A percentile compares a stretch with the other conserved stretches of the same genome.
Evolutionary conservation across 495 filamentous ascomycete genomes (phyloP).

Genomic region (Penicillium steckii): DNA sequence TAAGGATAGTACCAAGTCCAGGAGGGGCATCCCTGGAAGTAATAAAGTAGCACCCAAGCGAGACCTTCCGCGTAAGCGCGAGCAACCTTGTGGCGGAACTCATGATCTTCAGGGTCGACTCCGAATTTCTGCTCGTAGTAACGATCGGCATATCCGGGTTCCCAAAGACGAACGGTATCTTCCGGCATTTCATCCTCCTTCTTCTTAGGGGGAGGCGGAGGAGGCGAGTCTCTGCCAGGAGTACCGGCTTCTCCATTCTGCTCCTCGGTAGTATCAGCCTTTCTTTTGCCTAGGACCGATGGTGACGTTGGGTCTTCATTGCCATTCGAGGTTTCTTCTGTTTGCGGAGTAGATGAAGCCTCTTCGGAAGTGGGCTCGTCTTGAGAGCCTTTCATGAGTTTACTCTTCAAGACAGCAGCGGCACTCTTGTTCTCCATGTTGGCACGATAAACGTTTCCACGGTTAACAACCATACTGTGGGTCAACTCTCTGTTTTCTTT

Average conservation of each 20-base stretch:
- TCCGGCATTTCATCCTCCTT: constrained; percentile 60
- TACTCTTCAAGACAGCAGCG: constrained; percentile 82
- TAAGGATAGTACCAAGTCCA: constrained; percentile 99
- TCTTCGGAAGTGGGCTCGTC: constrained; percentile 20
- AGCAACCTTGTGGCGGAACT: constrained; percentile 90
- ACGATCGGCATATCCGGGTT: constrained; percentile 87
- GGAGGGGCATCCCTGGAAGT: constrained; percentile 95
- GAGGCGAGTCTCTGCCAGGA: constrained; percentile 54
- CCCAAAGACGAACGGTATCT: constrained; percentile 91
- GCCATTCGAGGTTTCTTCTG: constrained; percentile 20
- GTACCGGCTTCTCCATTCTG: constrained; percentile 56
- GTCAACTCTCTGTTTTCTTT: constrained; percentile 64
- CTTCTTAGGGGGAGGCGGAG: constrained; percentile 32
- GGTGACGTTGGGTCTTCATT: constrained; percentile 32
- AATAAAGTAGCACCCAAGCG: constrained; percentile 97
- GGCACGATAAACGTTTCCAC: constrained; percentile 67
- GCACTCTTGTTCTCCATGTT: constrained; percentile 94
- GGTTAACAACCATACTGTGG: constrained; percentile 87
- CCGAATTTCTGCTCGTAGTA: constrained; percentile 98
- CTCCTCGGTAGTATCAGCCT: constrained; percentile 59
- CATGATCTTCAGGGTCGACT: constrained; percentile 76
- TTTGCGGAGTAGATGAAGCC: constrained; percentile 9
- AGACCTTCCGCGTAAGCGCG: constrained; percentile 91
- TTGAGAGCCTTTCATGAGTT: constrained; percentile 56
- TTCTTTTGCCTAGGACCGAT: constrained; percentile 59